Base-by-base conservation (phyloP, 306 rosid genomes). In the Mimosa bimucronata region DNA sequence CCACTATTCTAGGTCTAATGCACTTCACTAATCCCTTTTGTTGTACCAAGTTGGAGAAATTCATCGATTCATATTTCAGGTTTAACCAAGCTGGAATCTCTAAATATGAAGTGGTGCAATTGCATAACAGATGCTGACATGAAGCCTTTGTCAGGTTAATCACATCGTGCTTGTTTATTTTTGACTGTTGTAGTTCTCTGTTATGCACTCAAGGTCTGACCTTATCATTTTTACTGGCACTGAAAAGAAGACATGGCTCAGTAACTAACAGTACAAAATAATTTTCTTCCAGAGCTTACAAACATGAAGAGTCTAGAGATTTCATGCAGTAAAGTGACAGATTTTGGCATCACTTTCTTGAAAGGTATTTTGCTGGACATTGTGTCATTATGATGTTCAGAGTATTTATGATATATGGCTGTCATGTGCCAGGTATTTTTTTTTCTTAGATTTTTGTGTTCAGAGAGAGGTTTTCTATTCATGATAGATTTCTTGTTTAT, bases 91-190 rank as follows among this genome's bases (percentile, higher is more conserved):
- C 85, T 95, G 86, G 96, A 92, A 81, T 95, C 94, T 83, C 94
- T 95, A 71, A 95, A 95, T 91, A 81, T 95, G 64, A 95, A 91
- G 88, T 95, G 98, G 94, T 92, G 98, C 77, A 92, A 91, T 76
- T 91, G 92, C 89, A 87, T 95, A 77, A 89, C 92, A 50, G 90
- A 95, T 90, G 83, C 86, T 23, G 98, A 95, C 82, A 89, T 95
- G 90, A 88, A 83, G 87, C 91, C 89, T 76, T 89, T 95, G 31
- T 85, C 97, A 73, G 94, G 98, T 94, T 84, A 73, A 74, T 81
- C 66, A 52, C 80, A 75, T n/a, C 75, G 40, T 80, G 76, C 45
- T 34, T 75, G 19, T 50, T 50, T 53, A 53, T 60, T 65, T 81
- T 79, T 80, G 12, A 29, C 62, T 64, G 37, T 48, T 71, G 50